These are phyloP conservation scores for Sutorius eximius DNA, from an alignment of 1,284 basidiomycete species.

Conservation along the genomic window DNA sequence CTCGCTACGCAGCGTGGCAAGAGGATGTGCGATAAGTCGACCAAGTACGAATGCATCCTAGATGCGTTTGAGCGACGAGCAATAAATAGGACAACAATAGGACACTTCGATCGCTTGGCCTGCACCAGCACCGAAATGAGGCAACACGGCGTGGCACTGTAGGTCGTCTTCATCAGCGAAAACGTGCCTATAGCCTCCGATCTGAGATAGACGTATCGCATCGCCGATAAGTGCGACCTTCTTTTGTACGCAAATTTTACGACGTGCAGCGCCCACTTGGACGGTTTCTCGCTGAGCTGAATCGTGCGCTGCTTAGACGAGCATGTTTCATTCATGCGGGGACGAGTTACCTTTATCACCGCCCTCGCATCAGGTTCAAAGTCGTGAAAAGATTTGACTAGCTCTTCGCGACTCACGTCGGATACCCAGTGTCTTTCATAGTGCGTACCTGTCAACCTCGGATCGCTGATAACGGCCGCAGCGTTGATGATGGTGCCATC, in stretches of 20 bases:
- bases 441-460: conserved; percentile 34
- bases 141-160: conserved; percentile 35
- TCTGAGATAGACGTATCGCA: conserved; percentile 25
- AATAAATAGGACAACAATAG: background rate
- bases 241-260: conserved; percentile 30
- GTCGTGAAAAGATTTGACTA: conserved; percentile 31
- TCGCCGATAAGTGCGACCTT: conserved; percentile 39
- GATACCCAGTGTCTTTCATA: conserved; percentile 40
- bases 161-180: background rate
- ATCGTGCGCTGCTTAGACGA: background rate
- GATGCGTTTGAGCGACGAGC: background rate
- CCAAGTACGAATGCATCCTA: conserved; percentile 40
- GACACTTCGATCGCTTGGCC: conserved; percentile 35
- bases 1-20: conserved; percentile 17
- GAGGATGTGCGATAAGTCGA: conserved; percentile 31
- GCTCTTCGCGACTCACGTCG: conserved; percentile 30
- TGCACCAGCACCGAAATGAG: conserved; percentile 32
- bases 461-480: conserved; percentile 38
- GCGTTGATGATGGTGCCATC: conserved; percentile 44
- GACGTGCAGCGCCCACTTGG: conserved; percentile 35
- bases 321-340: no score
- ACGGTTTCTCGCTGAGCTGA: conserved; percentile 22
- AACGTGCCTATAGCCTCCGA: background rate
- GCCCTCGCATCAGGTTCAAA: conserved; percentile 47
- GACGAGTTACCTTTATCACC: conserved; percentile 38